Percentiles rank a stretch among this genome's conserved stretches.
These are phyloP conservation scores for Penicillium hesseltinei DNA, from an alignment of 2,329 filamentous ascomycete species.

Conservation along the genomic window DNA sequence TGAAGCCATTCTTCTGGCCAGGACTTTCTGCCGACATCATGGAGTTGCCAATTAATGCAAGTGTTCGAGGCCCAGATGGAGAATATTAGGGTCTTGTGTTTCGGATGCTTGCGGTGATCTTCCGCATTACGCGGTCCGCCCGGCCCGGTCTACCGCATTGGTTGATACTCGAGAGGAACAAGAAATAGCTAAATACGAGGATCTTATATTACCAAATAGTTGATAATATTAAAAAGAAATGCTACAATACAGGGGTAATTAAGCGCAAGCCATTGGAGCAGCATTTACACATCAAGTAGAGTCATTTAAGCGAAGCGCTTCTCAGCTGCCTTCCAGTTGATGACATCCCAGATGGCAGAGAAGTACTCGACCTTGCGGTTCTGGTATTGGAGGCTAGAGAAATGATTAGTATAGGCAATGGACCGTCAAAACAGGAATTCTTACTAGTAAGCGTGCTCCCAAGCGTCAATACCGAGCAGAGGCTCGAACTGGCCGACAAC, in stretches of 20 bases:
- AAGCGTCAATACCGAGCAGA: constrained; percentile 85
- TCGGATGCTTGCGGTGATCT: constrained; percentile 8
- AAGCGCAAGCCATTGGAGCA: constrained; percentile 7
- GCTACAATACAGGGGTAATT: constrained; percentile 22
- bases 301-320: constrained; percentile 62
- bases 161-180: not conserved
- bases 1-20: constrained; percentile 31
- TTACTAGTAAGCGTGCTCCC: constrained; percentile 92
- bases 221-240: constrained; percentile 11
- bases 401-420: constrained; percentile 18
- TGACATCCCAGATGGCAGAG: constrained; percentile 85
- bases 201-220: not conserved
- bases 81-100: constrained; percentile 1
- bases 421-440: constrained; percentile 18
- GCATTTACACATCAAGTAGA: constrained; percentile 7
- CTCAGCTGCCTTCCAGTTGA: constrained; percentile 92
- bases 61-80: constrained; percentile 1
- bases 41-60: not conserved
- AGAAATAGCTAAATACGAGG: not conserved
- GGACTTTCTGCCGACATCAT: constrained; percentile 34
- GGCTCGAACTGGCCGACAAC: constrained; percentile 80
- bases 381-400: constrained; percentile 75
- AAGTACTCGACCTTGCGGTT: constrained; percentile 98
- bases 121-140: constrained; percentile 4
- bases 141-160: constrained; percentile 12